A percentile compares a stretch with the other conserved stretches of the same genome.
phyloP scores from a whole-genome alignment of 2,329 filamentous ascomycete species.

The Lasiodiplodia citricola region DNA sequence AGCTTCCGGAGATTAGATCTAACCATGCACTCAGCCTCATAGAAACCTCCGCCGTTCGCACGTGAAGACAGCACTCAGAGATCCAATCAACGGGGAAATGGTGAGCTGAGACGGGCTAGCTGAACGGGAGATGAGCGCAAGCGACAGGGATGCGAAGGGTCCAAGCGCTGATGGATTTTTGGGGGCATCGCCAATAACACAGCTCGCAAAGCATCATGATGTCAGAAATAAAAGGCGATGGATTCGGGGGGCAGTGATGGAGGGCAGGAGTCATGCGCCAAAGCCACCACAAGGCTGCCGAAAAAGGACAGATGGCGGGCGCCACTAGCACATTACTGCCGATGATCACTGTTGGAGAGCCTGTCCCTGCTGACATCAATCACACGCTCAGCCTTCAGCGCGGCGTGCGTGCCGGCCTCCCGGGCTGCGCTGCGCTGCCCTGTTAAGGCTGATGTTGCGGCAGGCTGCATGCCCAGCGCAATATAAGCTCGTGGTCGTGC shows the following conservation, averaged over 20 bases:
- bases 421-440: constrained; percentile 3
- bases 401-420: not conserved
- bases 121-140: constrained; percentile 8
- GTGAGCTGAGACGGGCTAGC: constrained; percentile 3
- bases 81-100: not conserved
- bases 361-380: constrained; percentile 13
- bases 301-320: not conserved
- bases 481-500: constrained; percentile 4
- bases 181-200: not conserved
- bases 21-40: not conserved
- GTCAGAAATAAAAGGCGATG: not conserved
- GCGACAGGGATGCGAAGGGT: constrained; percentile 5
- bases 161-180: constrained; percentile 18
- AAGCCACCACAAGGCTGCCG: constrained; percentile 1
- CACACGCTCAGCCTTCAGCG: constrained; percentile 3
- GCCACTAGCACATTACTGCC: not conserved
- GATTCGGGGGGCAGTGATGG: not conserved
- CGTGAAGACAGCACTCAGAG: not conserved
- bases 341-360: constrained; percentile 1
- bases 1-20: not conserved
- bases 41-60: not conserved
- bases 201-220: not conserved
- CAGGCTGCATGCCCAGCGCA: not conserved
- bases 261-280: constrained; percentile 11
- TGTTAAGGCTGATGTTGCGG: constrained; percentile 4